Evolutionary conservation across 768 basidiomycete species (phyloP), one percentile per base, ranked within the genome.

Genomic region (Tricholoma flavovirens): DNA sequence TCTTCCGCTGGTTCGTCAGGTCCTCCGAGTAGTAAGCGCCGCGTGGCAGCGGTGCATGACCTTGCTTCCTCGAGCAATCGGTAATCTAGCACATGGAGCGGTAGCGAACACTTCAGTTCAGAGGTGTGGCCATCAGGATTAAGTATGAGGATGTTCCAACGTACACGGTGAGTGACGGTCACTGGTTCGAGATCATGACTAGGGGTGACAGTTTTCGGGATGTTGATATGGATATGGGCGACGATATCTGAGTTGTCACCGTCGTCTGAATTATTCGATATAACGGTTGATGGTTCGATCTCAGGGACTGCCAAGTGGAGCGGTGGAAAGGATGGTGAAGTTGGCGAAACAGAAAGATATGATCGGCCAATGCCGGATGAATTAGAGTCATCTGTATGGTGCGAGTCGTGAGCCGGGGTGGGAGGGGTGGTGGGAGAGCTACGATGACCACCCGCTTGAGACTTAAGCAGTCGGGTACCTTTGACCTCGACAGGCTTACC

Each of bases 71-170:
- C 77, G 14, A 90, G 76, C 1, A 96, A 73, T 11, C 81, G 76
- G 56, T 80, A 67, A 60, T 94, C 87, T 21, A 98, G 85, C 49
- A 98, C 78, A 65, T 90, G 83, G 32, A 98, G 71, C 0, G 96
- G 96, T 5, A 98, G 78, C 1, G 93, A 93, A 69, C 96, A 98
- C 14, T 94, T 85, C n/a, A 98, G 77, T 69, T 98, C 93, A 8
- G 93, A 95, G 2, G 85, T 87, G 67, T 98, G 96, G 0, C 94
- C 94, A 66, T 98, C 96, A 6, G 78, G 77, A 67, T 98, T 98
- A 59, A 77, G 78, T 65, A 95, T 87, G 52, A 85, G 74, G 59
- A 92, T 87, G 14, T 69, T 81, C 90, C 90, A 91, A 36, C 87
- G 81, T 62, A 98, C 80, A 49, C 88, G 86, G 71, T 98, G 92